These are phyloP conservation scores for Kwoniella shandongensis DNA, from an alignment of 768 basidiomycete genomes.

Conservation along the genomic window DNA sequence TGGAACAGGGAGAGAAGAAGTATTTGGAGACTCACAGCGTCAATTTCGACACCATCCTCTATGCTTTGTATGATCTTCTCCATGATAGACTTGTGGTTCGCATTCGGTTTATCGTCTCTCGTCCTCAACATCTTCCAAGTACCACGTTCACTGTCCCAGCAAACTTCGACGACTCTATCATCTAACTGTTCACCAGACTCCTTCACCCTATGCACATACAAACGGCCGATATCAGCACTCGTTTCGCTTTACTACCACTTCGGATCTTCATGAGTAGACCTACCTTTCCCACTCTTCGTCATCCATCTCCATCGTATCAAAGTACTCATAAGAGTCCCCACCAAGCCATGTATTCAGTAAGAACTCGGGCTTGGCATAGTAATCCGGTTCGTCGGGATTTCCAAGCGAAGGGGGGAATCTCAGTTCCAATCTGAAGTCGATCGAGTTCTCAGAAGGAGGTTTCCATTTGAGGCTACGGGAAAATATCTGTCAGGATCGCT, in stretches of 20 bases:
- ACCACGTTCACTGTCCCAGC: slow-evolving; percentile 70
- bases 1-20: not conserved
- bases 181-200: slow-evolving; percentile 79
- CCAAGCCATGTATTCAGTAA: slow-evolving; percentile 80
- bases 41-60: slow-evolving; percentile 87
- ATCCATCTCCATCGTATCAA: slow-evolving; percentile 77
- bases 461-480: slow-evolving; percentile 89
- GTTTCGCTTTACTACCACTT: not conserved
- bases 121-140: slow-evolving; percentile 90
- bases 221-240: not conserved
- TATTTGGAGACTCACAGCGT: slow-evolving; percentile 61
- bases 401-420: slow-evolving; percentile 73
- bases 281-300: slow-evolving; percentile 94
- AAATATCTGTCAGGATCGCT: not conserved
- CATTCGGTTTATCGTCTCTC: slow-evolving; percentile 88
- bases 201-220: slow-evolving; percentile 67
- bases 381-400: slow-evolving; percentile 68
- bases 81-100: slow-evolving; percentile 81
- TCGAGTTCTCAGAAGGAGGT: slow-evolving; percentile 93
- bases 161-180: slow-evolving; percentile 90
- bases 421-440: slow-evolving; percentile 95
- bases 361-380: slow-evolving; percentile 80
- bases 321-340: slow-evolving; percentile 68
- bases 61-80: slow-evolving; percentile 88
- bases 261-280: slow-evolving; percentile 49